Evolutionary conservation across 2,329 filamentous ascomycete species (phyloP), one percentile per base, ranked within the genome.

Genomic region (Fusarium nelsonii): DNA sequence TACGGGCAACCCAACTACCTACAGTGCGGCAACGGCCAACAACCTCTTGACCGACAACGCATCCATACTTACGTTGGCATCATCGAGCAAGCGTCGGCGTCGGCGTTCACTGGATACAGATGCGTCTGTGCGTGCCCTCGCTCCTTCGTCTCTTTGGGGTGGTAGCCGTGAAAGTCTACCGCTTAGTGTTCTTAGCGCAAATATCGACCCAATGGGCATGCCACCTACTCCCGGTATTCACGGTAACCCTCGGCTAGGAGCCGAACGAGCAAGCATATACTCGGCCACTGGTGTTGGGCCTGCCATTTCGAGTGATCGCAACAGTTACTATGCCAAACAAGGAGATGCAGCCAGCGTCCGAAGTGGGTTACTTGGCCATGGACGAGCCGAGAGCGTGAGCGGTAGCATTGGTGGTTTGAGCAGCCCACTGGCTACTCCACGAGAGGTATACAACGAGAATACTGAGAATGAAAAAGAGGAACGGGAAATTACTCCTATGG

Each of bases 1-100:
- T 11, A 75, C 74, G 59, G 75, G 81, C 63, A 86, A 90, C 71
- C 91, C 91, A 4, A 87, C 89, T 7, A 94, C 91, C 0, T 95
- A 95, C 78, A 87, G 85, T 51, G 88, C 87, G n/a, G 92, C 92
- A 3, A 95, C 91, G 0, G 92, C 92, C 53, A 94, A 94, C 79
- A 93, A 92, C 73, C 85, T 95, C 8, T 83, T 95, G 34, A 93
- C 91, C 2, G 93, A 97, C 78, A 93, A 97, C 76, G 93, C 93
- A 23, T 95, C 92, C 28, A 94, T 97, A 71, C 81, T 97, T 63
- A 97, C 93, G 0, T 84, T 97, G 15, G 93, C 93, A 4, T 95
- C 92, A 6, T 94, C 92, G 0, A 93, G 91, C 69, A 93, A 95
- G 80, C 88, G 91, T 37, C 87, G 90, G 30, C 89, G 93, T 36